Evolutionary conservation across 805 yeast genomes (phyloP).

Genomic region (Candida sphagnicola): DNA sequence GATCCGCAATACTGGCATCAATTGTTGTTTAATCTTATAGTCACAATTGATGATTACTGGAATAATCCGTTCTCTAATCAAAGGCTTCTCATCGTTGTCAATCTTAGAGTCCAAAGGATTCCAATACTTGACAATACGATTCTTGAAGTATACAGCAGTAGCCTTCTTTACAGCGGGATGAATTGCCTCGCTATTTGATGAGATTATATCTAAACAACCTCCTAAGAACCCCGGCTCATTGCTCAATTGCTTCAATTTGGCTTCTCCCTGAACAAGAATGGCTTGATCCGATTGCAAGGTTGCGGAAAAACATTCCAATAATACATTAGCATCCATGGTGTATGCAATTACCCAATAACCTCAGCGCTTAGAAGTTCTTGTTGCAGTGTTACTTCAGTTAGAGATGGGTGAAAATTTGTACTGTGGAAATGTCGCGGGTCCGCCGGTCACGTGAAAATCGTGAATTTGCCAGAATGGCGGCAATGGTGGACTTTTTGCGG

Average conservation of each 20-base stretch:
- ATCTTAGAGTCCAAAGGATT: constrained; percentile 27
- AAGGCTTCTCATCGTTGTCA: constrained; percentile 69
- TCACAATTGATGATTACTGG: constrained; percentile 48
- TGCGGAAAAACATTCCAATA: constrained; percentile 74
- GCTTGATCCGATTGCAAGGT: constrained; percentile 67
- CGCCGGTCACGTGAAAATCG: background rate
- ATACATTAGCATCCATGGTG: constrained; percentile 63
- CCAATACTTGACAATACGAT: constrained; percentile 69
- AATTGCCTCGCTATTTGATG: constrained; percentile 7
- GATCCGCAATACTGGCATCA: constrained; percentile 32
- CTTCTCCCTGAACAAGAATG: constrained; percentile 66
- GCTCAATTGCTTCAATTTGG: constrained; percentile 55
- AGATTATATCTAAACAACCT: constrained; percentile 74
- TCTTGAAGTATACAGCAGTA: constrained; percentile 81
- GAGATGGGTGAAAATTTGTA: background rate
- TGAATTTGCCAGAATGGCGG: background rate
- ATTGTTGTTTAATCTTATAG: constrained; percentile 34
- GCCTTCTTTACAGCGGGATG: constrained; percentile 52
- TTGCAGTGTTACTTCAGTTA: background rate
- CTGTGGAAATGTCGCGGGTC: background rate
- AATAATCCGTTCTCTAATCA: constrained; percentile 64
- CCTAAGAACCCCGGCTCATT: constrained; percentile 68
- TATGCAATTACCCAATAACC: background rate
- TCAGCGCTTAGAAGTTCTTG: too few relatives aligned
- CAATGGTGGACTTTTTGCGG: background rate